A percentile compares a stretch with the other conserved stretches of the same genome.
These are phyloP conservation scores for Aspergillus carlsbadensis DNA, from an alignment of 495 filamentous ascomycete species.

Conservation along the genomic window DNA sequence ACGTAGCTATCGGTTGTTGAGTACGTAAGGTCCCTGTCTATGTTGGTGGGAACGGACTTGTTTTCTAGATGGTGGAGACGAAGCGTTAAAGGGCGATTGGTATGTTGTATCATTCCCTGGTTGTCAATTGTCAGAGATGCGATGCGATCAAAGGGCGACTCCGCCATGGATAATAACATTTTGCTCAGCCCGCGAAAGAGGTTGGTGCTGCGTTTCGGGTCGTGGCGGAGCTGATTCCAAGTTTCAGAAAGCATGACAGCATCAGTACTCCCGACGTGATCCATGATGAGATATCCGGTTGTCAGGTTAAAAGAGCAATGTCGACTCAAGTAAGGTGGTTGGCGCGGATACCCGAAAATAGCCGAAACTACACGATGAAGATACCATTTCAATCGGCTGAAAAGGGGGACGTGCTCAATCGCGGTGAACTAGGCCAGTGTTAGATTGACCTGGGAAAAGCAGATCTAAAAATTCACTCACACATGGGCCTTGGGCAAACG, in stretches of 20 bases:
- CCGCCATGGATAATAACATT: constrained; percentile 33
- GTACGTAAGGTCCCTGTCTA: constrained; percentile 28
- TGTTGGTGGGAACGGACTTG: constrained; percentile 24
- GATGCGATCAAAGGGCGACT: constrained; percentile 30
- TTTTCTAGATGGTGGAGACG: constrained; percentile 31
- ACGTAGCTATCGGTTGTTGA: constrained; percentile 22
- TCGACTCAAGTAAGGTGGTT: not conserved
- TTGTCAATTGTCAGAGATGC: constrained; percentile 33
- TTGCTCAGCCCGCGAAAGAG: constrained; percentile 29
- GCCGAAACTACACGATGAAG: no score
- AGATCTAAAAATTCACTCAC: constrained; percentile 17
- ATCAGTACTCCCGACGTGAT: constrained; percentile 10
- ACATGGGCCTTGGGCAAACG: constrained; percentile 22
- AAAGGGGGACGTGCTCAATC: not conserved
- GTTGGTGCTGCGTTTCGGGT: constrained; percentile 10
- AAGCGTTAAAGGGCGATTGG: constrained; percentile 33
- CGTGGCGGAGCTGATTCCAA: constrained; percentile 20
- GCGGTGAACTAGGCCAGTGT: not conserved
- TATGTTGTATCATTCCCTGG: constrained; percentile 25
- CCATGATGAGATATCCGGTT: constrained; percentile 18
- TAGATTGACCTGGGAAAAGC: constrained; percentile 1
- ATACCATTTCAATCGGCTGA: no score
- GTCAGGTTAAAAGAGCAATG: constrained; percentile 7
- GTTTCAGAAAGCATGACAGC: constrained; percentile 32
- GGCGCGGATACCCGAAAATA: not conserved